Conservation (phyloP, 768 basidiomycete genomes). For the Gloeopeniophorella convolvens region DNA sequence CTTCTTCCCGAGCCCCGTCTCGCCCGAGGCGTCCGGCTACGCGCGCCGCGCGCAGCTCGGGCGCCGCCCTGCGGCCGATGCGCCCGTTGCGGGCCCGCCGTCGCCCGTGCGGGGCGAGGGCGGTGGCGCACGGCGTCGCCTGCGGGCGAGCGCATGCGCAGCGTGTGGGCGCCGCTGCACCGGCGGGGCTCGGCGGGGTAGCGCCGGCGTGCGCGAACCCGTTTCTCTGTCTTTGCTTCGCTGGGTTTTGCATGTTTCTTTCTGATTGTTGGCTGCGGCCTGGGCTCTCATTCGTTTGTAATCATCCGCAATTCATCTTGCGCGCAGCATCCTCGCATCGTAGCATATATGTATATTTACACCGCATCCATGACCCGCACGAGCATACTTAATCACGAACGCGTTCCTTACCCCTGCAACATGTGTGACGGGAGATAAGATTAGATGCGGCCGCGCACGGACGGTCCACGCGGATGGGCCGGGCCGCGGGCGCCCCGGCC, state of each 20-base stretch:
- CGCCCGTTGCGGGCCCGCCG: neutral
- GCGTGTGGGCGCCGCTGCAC: neutral
- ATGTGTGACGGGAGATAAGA: conserved; percentile 6
- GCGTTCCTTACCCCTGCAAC: too few species aligned
- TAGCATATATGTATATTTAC: neutral
- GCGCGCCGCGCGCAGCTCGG: conserved; percentile 14
- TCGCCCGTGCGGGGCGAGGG: neutral
- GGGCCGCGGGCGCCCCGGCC: conserved; percentile 11
- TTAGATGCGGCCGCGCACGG: neutral
- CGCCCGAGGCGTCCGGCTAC: conserved; percentile 32
- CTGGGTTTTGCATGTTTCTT: too few species aligned
- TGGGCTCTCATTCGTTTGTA: neutral
- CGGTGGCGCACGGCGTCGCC: neutral
- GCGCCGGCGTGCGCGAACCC: too few species aligned
- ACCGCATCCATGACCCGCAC: too few species aligned
- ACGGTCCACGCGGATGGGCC: too few species aligned
- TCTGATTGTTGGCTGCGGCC: too few species aligned
- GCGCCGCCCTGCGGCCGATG: neutral
- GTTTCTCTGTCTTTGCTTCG: too few species aligned
- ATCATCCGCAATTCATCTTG: neutral
- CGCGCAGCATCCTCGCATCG: neutral
- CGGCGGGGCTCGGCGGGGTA: neutral
- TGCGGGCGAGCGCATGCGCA: neutral
- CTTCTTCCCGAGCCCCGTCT: conserved; percentile 46
- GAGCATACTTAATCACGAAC: too few species aligned